Conservation (phyloP, 371 early-diverging fungal species). For the Mortierella sp. region DNA sequence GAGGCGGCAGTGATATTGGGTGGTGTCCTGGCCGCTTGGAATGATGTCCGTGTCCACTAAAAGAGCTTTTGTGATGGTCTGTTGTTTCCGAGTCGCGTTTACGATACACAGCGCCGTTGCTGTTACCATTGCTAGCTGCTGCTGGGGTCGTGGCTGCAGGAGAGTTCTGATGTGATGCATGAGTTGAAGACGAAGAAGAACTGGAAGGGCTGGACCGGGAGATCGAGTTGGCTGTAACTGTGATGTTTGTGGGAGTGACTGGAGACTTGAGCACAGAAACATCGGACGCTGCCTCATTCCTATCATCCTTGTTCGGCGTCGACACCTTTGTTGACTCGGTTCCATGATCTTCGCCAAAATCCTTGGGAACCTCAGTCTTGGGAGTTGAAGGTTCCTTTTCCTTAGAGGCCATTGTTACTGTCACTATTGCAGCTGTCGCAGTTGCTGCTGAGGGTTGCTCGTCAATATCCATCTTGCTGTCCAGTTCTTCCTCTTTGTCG, state of each 20-base stretch:
- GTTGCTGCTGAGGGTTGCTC: neutral
- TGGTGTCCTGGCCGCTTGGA: constrained; percentile 33
- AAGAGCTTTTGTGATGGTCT: constrained; percentile 14
- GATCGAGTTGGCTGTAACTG: neutral
- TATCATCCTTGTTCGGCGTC: neutral
- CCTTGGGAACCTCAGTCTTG: neutral
- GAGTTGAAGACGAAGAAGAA: constrained; percentile 15
- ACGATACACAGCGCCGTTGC: constrained; percentile 9
- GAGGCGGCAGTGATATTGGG: constrained; percentile 36
- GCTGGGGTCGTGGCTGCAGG: constrained; percentile 2
- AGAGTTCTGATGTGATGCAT: constrained; percentile 8
- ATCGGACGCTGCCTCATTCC: constrained; percentile 6
- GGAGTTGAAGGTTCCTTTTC: neutral
- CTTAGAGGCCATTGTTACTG: neutral
- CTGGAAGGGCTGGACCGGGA: constrained; percentile 11
- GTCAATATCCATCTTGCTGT: constrained; percentile 26
- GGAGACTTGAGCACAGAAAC: constrained; percentile 8
- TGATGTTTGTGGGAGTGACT: neutral
- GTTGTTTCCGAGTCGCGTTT: constrained; percentile 23
- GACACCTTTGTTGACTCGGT: neutral
- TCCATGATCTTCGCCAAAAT: neutral
- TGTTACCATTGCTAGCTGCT: neutral
- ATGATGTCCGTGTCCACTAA: constrained; percentile 9
- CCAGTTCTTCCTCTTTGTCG: neutral
- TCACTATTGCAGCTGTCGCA: too few relatives aligned